Conservation (phyloP, 2,329 filamentous ascomycete species). For the Ophiostoma sp. region DNA sequence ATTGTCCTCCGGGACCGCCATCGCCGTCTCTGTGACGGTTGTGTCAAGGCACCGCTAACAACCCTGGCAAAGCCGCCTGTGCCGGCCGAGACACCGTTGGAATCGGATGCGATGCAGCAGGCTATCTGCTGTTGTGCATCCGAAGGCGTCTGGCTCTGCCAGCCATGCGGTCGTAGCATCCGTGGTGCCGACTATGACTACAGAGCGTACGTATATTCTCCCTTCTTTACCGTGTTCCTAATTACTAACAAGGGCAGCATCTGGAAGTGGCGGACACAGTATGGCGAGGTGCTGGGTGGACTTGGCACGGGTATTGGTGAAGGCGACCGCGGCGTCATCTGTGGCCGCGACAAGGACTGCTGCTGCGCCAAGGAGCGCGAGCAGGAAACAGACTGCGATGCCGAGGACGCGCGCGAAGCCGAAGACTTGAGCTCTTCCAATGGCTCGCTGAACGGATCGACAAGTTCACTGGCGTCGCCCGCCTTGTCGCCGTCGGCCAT, state of each 20-base stretch:
- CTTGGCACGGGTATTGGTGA: conserved; percentile 86
- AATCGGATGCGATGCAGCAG: conserved; percentile 57
- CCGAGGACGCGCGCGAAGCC: conserved; percentile 65
- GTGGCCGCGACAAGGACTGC: conserved; percentile 75
- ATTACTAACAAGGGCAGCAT: conserved; percentile 50
- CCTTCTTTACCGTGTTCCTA: not conserved
- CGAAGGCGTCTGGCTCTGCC: conserved; percentile 77
- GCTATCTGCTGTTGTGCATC: conserved; percentile 55
- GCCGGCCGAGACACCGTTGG: conserved; percentile 48
- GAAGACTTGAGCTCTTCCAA: conserved; percentile 31
- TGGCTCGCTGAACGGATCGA: conserved; percentile 24
- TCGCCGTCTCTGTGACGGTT: conserved; percentile 76
- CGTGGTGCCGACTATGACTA: conserved; percentile 61
- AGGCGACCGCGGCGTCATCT: conserved; percentile 83
- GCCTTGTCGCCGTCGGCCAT: conserved; percentile 23
- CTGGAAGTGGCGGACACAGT: conserved; percentile 88
- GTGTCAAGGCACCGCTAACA: conserved; percentile 69
- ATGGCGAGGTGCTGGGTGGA: conserved; percentile 76
- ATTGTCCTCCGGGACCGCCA: conserved; percentile 70
- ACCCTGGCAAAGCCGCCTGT: conserved; percentile 50
- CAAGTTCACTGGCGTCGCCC: conserved; percentile 19
- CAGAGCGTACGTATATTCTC: conserved; percentile 52
- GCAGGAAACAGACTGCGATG: conserved; percentile 82
- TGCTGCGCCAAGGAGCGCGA: conserved; percentile 75
- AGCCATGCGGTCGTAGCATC: conserved; percentile 75